Evolutionary conservation across 2,329 filamentous ascomycete species (phyloP), one percentile per base, ranked within the genome.

Genomic region (Aspergillus sp.): DNA sequence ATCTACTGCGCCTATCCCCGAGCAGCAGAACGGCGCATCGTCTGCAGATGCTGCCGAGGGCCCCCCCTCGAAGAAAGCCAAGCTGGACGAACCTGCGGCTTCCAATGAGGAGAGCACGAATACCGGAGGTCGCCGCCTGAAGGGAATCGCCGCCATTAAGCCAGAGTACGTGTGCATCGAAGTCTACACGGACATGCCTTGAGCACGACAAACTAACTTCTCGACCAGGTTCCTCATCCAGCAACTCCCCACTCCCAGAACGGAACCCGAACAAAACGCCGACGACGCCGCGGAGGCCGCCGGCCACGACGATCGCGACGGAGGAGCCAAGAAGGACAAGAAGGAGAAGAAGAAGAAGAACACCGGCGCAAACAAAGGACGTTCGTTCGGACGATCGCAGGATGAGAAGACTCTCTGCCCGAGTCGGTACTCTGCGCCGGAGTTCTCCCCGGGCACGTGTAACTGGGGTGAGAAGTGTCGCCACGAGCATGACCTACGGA

Each of bases 401-500:
- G 94, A 98, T 72, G 85, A 85, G 31, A 82, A 93, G 57, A 85
- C 85, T 46, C 84, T 98, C 9, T 98, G 94, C 77, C 86, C 87
- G 67, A 92, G 88, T 55, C 84, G 90, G 61, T 85, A 85, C 18
- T 84, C 87, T 69, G 84, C 81, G 62, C 82, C 90, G 42, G 94
- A 98, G 72, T 96, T 96, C 74, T 93, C 91, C 3, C 91, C 92
- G 0, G 73, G 73, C 20, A 79, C 87, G 26, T 98, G 95, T 76
- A 84, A 80, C 52, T 96, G 88, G 68, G 93, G 90, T 26, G 88
- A 91, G 32, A 87, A 85, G 62, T 99, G 95, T 80, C 91, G 87
- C 65, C 86, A 89, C 65, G 87, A 88, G 68, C 95, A 99, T 72
- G 87, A 97, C 69, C 78, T 99, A 50, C 87, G 95, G 63, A 88